phyloP scores from a whole-genome alignment of 225 moss, liverwort and hornwort genomes.

The Anthoceros angustus region DNA sequence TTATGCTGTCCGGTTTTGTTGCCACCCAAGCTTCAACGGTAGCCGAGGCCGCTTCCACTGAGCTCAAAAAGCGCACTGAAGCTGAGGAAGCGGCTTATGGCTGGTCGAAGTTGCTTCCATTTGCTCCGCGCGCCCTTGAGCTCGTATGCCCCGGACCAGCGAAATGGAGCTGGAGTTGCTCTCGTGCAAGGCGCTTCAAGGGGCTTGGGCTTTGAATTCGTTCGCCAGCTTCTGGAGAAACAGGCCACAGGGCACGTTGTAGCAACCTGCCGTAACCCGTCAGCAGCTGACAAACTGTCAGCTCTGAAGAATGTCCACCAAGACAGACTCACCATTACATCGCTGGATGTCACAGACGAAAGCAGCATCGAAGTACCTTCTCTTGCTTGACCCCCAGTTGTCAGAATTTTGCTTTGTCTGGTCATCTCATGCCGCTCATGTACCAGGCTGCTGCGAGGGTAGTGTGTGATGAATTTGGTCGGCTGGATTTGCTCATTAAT shows the following conservation, averaged over 20 bases:
- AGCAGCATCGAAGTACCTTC: slow-evolving; percentile 56
- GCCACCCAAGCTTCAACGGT: too few species aligned
- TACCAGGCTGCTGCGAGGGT: slow-evolving; percentile 62
- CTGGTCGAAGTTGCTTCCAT: not conserved
- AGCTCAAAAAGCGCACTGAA: too few species aligned
- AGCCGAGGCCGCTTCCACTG: too few species aligned
- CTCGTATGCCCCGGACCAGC: not conserved
- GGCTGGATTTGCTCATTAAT: slow-evolving; percentile 70
- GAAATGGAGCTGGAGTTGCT: slow-evolving; percentile 26
- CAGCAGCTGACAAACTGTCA: slow-evolving; percentile 31
- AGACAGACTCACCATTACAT: slow-evolving; percentile 48
- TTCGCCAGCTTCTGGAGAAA: slow-evolving; percentile 51
- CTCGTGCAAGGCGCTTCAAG: slow-evolving; percentile 62
- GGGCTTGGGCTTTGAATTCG: slow-evolving; percentile 57
- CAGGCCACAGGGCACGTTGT: slow-evolving; percentile 39
- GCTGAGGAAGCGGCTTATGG: too few species aligned
- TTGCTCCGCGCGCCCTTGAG: not conserved
- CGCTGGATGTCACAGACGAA: slow-evolving; percentile 81
- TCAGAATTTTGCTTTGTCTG: slow-evolving; percentile 6
- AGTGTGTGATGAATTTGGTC: slow-evolving; percentile 39
- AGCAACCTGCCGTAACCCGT: slow-evolving; percentile 77
- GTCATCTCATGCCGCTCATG: slow-evolving; percentile 16
- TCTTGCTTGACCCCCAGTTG: not conserved
- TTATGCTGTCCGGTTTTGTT: too few species aligned
- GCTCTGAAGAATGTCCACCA: slow-evolving; percentile 39